Evolutionary conservation across 164 flowering plant genomes (phyloP).

Genomic region (Chimonanthus praecox): DNA sequence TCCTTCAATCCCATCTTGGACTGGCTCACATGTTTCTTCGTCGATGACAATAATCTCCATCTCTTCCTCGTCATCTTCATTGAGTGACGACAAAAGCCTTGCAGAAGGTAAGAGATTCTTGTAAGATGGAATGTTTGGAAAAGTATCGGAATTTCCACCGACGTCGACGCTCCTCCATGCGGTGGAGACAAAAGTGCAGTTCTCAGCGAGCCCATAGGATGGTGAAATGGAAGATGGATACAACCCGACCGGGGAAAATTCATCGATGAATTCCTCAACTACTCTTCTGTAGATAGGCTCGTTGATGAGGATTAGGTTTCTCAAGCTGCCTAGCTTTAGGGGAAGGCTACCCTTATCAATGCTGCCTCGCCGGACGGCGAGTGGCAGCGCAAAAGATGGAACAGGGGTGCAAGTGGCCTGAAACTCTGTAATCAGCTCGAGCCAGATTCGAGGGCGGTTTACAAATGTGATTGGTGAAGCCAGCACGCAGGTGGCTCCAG

Average conservation of each 20-base stretch:
- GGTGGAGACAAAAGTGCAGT: conserved; percentile 74
- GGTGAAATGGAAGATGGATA: conserved; percentile 44
- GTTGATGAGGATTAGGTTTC: conserved; percentile 57
- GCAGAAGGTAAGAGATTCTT: conserved; percentile 56
- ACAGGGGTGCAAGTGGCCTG: conserved; percentile 65
- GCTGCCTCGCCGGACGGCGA: conserved; percentile 49
- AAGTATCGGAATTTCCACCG: neutral
- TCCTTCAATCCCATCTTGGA: conserved; percentile 62
- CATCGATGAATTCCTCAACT: conserved; percentile 37
- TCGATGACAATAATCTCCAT: conserved; percentile 45
- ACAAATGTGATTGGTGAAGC: conserved; percentile 48
- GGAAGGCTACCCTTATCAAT: conserved; percentile 21
- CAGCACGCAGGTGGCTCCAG: conserved; percentile 60
- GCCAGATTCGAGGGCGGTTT: conserved; percentile 53
- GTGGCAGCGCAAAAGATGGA: conserved; percentile 65
- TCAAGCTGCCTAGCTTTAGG: conserved; percentile 35
- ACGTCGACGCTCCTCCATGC: conserved; percentile 41
- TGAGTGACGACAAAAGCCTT: conserved; percentile 22
- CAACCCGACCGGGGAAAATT: conserved; percentile 35
- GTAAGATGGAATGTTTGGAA: conserved; percentile 26
- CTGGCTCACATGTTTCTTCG: conserved; percentile 46
- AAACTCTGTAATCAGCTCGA: conserved; percentile 46
- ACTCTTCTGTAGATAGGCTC: conserved; percentile 52
- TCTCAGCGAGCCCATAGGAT: conserved; percentile 76
- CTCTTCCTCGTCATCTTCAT: conserved; percentile 26